Evolutionary conservation across 2,329 filamentous ascomycete genomes (phyloP).

Genomic region (Hymenotorrendiella dingleyae): DNA sequence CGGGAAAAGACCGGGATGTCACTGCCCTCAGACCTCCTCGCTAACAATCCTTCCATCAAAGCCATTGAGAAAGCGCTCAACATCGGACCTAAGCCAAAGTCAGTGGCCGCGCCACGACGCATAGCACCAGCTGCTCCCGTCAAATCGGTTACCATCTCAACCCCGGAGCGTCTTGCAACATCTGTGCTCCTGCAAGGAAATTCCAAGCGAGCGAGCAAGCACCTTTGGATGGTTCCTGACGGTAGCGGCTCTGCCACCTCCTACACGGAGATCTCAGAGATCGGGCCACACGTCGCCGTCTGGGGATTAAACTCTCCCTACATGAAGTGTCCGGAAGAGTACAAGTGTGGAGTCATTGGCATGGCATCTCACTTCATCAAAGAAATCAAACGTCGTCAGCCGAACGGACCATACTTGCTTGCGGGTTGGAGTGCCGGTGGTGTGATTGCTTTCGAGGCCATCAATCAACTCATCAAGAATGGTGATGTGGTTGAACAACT

Average conservation of each 20-base stretch:
- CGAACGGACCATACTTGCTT: slow-evolving; percentile 60
- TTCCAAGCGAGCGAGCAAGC: slow-evolving; percentile 39
- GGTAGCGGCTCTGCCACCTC: slow-evolving; percentile 38
- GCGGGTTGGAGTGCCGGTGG: slow-evolving; percentile 75
- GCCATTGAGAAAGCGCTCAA: slow-evolving; percentile 61
- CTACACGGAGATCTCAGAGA: slow-evolving; percentile 27
- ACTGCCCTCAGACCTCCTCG: slow-evolving; percentile 55
- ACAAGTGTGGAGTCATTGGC: slow-evolving; percentile 58
- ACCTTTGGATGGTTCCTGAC: slow-evolving; percentile 42
- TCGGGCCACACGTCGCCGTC: slow-evolving; percentile 42
- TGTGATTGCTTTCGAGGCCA: slow-evolving; percentile 63
- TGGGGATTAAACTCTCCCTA: slow-evolving; percentile 64
- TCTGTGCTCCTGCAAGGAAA: slow-evolving; percentile 42
- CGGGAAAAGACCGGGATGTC: slow-evolving; percentile 48
- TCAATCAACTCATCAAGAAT: slow-evolving; percentile 51
- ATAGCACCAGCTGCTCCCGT: slow-evolving; percentile 37
- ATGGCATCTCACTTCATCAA: slow-evolving; percentile 59
- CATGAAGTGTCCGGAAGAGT: slow-evolving; percentile 63
- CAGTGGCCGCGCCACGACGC: slow-evolving; percentile 7
- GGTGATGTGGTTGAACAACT: slow-evolving; percentile 54
- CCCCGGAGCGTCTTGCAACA: slow-evolving; percentile 17
- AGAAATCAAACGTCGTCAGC: slow-evolving; percentile 67
- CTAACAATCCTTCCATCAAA: slow-evolving; percentile 55
- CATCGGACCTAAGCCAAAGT: slow-evolving; percentile 28
- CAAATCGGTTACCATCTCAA: slow-evolving; percentile 17